Base-by-base conservation (phyloP, 495 filamentous ascomycete genomes). In the Pseudomonodictys pantanalensis region DNA sequence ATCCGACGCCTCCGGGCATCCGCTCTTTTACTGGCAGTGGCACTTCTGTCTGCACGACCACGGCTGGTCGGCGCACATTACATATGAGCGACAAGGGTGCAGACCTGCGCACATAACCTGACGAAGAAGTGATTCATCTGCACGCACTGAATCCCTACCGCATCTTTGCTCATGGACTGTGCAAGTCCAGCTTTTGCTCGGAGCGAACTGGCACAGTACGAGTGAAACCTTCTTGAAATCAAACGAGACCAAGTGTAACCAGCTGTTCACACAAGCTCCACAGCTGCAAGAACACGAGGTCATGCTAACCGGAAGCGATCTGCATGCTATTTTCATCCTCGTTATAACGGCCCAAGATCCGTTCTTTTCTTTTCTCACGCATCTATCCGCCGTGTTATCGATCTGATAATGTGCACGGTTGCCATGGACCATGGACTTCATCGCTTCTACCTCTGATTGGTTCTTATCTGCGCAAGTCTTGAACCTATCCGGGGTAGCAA, bases 1-100 rank as follows among this genome's bases (percentile, higher is more conserved):
- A 41, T 49, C 58, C 58, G 58, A 61, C 23, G 57, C 18, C 41
- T 48, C 48, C 57, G 39, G 23, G 20, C 20, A 18, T 23, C 9
- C 45, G 46, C 9, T 9, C 47, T 45, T 38, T 38, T 52, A 1
- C 48, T 26, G 38, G 29, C 20, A n/a, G n/a, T n/a, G n/a, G n/a
- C n/a, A n/a, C n/a, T n/a, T n/a, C n/a, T n/a, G 28, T 35, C 46
- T 22, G 24, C 47, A 12, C 20, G 53, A 45, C 47, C 49, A 48
- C 38, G 57, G 47, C 38, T 41, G 5, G 38, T 52, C 48, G 48
- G 23, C 22, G 47, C 28, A 22, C 44, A 18, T 60, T 45, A 32
- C 22, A 44, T 30, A 3, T 30, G 12, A 33, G 24, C 45, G 56
- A 60, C 56, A 52, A 10, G 56, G 46, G 35, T 45, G 56, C 22